Evolutionary conservation across 148 eudicot genomes (phyloP).

Genomic region (Camellia japonica): DNA sequence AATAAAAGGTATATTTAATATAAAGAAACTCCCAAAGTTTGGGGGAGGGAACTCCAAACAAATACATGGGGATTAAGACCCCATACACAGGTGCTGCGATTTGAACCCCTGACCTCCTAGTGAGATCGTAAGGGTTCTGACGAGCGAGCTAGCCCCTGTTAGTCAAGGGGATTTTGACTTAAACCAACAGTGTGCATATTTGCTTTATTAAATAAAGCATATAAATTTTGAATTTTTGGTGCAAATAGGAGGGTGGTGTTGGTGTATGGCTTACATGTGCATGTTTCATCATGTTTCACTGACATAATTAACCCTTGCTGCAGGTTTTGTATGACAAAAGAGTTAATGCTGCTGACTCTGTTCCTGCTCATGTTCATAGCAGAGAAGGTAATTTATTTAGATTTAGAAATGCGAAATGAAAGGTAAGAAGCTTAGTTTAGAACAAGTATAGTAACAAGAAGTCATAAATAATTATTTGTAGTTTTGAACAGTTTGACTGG

Average conservation of each 20-base stretch:
- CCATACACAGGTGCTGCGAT: too few species aligned
- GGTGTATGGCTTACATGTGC: neutral
- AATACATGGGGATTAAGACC: too few species aligned
- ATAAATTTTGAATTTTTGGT: neutral
- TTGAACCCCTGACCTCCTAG: too few species aligned
- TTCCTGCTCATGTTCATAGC: slow-evolving; percentile 49
- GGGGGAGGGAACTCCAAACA: too few species aligned
- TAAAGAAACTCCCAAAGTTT: too few species aligned
- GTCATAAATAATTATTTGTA: neutral
- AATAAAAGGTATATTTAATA: too few species aligned
- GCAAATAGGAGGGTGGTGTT: slow-evolving; percentile 2
- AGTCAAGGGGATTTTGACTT: too few species aligned
- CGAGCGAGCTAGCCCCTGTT: too few species aligned
- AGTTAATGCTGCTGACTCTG: slow-evolving; percentile 34
- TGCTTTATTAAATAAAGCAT: neutral
- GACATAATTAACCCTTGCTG: slow-evolving; percentile 14
- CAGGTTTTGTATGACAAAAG: slow-evolving; percentile 78
- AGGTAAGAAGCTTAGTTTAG: neutral
- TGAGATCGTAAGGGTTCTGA: too few species aligned
- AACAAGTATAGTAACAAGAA: neutral
- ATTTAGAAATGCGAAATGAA: too few species aligned
- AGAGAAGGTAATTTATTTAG: slow-evolving; percentile 52
- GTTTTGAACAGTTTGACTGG: neutral
- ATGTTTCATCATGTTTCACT: neutral
- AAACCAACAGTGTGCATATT: neutral